These are phyloP conservation scores for Gracilaria domingensis DNA, from an alignment of 23 red algal genomes.

Conservation along the genomic window DNA sequence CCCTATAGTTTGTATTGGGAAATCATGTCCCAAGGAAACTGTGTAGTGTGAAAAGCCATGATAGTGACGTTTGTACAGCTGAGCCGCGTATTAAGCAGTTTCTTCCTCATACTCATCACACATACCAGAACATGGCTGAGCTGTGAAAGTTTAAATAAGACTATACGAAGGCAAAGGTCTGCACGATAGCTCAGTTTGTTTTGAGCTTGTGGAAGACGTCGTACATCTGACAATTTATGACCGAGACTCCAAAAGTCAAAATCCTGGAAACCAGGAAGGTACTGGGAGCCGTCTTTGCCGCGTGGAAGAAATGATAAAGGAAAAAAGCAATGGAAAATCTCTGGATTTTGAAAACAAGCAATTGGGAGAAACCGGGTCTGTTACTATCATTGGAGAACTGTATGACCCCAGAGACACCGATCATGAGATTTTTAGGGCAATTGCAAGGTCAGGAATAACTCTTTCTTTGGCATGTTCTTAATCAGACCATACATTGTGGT, in stretches of 20 bases:
- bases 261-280: conserved; percentile 73
- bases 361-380: conserved; percentile 56
- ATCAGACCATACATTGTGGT: conserved; percentile 72
- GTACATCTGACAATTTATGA: conserved; percentile 84
- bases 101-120: too few relatives aligned
- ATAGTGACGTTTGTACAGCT: too few relatives aligned
- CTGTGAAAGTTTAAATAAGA: too few relatives aligned
- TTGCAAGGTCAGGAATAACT: conserved; percentile 73
- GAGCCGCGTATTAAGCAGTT: too few relatives aligned
- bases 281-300: conserved; percentile 61
- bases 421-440: conserved; percentile 70
- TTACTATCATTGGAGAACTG: conserved; percentile 69
- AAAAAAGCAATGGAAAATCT: conserved; percentile 55
- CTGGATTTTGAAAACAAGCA: conserved; percentile 68
- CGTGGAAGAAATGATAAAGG: conserved; percentile 62
- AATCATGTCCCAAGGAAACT: too few relatives aligned
- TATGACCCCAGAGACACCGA: conserved; percentile 32
- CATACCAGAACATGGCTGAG: too few relatives aligned
- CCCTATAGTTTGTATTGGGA: too few relatives aligned
- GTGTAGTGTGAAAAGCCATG: too few relatives aligned
- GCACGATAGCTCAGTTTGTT: too few relatives aligned
- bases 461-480: conserved; percentile 68
- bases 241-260: conserved; percentile 70
- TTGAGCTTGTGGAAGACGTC: too few relatives aligned
- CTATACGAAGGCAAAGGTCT: too few relatives aligned